Evolutionary conservation across 169 alveolate species (phyloP), one percentile per base, ranked within the genome.

Genomic region (Blepharisma undulans): DNA sequence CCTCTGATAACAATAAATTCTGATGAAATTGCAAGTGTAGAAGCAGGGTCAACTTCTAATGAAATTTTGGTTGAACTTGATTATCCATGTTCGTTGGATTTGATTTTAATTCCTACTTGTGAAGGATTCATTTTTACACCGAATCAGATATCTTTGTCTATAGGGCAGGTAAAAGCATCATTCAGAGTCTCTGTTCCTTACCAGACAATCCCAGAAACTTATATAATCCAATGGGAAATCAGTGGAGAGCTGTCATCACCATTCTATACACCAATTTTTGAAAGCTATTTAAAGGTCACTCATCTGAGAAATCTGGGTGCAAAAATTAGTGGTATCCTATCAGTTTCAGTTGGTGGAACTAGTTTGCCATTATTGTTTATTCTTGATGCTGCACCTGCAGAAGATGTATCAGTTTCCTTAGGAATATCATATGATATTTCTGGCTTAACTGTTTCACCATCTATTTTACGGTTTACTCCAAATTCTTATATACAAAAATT

Each of bases 51-150:
- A 5, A 5, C 66, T 32, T 84, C 93, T 7, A 27, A 88, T 25
- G 77, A 36, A 76, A 29, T 93, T 25, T 61, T 82, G 76, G 36
- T 93, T 29, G 25, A 77, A 30, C 91, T 93, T 0, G 66, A 60
- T 30, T 93, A 93, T 72, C 95, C 95, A 7, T 93, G 93, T 30
- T 92, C 93, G 48, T 72, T 90, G 16, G 89, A 93, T 84, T 78
- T 93, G 6, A 84, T 90, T 18, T 86, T 93, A 12, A 71, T 90
- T 14, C 88, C 92, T 16, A 7, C 25, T 5, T 6, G 78, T 29
- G 48, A 84, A 32, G 91, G 90, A 16, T 87, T 91, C 61, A 77
- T 84, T 22, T 72, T 93, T 10, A 61, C 88, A 5, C 95, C 95
- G 14, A 25, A 21, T 25, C 25, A 87, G 29, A 59, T 93, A n/a